A percentile compares a stretch with the other conserved stretches of the same genome.
Evolutionary conservation across 768 basidiomycete species (phyloP).

Genomic region (Collybia sp.): DNA sequence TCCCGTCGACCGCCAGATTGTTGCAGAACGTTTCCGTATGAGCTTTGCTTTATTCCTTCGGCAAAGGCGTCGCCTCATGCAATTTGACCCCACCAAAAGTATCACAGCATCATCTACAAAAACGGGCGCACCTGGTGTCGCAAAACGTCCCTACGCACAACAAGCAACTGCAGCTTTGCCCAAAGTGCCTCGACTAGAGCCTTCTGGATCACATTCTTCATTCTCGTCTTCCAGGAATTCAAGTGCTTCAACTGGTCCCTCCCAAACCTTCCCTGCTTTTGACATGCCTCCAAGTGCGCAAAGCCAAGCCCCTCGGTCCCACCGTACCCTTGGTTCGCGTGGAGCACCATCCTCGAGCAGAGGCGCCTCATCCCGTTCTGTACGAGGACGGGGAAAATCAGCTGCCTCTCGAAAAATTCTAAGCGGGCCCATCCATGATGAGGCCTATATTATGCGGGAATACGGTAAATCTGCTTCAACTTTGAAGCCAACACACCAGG

Average conservation of each 20-base stretch:
- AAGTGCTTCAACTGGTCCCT: slow-evolving; percentile 4
- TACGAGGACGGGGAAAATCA: slow-evolving; percentile 8
- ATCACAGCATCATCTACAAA: slow-evolving; percentile 15
- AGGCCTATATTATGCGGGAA: slow-evolving; percentile 25
- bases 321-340: slow-evolving; percentile 4
- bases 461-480: slow-evolving; percentile 24
- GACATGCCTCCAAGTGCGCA: slow-evolving; percentile 21
- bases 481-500: slow-evolving; percentile 24
- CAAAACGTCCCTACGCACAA: slow-evolving; percentile 46
- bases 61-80: slow-evolving; percentile 56
- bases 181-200: slow-evolving; percentile 25
- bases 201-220: slow-evolving; percentile 13
- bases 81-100: slow-evolving; percentile 37
- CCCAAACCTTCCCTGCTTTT: slow-evolving; percentile 13
- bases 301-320: neutral
- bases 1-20: neutral
- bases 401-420: slow-evolving; percentile 10
- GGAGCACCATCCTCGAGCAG: slow-evolving; percentile 5
- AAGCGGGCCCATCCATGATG: slow-evolving; percentile 29
- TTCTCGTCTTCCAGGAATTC: slow-evolving; percentile 17
- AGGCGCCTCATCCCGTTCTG: slow-evolving; percentile 12
- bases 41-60: slow-evolving; percentile 42
- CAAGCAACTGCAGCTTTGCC: slow-evolving; percentile 22
- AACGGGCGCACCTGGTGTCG: slow-evolving; percentile 10
- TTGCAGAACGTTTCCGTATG: slow-evolving; percentile 32